A percentile compares a stretch with the other conserved stretches of the same genome.
phyloP scores from a whole-genome alignment of 129 eudicot genomes.

The Mikania micrantha region DNA sequence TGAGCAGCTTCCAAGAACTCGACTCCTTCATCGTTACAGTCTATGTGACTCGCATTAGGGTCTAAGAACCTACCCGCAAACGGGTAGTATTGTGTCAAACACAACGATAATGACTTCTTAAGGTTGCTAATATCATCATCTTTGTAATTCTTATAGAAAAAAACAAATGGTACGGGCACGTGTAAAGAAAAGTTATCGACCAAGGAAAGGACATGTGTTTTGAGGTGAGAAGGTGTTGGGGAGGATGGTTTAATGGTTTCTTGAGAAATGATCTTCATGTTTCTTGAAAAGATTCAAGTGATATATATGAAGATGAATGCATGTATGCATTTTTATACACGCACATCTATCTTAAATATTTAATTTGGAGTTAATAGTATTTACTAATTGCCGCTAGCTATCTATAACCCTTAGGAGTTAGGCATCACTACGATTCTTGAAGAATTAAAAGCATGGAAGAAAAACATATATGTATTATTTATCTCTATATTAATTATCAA shows the following conservation, averaged over 20 bases:
- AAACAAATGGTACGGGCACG: neutral
- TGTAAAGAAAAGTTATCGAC: neutral
- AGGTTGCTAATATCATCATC: neutral
- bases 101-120: slow-evolving; percentile 10
- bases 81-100: slow-evolving; percentile 18
- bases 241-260: slow-evolving; percentile 13
- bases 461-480: no score
- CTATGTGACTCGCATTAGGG: neutral
- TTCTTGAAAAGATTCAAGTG: no score
- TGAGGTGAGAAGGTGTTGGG: slow-evolving; percentile 16
- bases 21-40: slow-evolving; percentile 10
- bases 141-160: slow-evolving; percentile 6
- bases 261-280: slow-evolving; percentile 7
- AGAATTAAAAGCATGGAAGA: no score
- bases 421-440: no score
- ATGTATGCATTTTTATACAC: no score
- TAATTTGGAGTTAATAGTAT: no score
- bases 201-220: slow-evolving; percentile 7
- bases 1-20: neutral
- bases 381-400: no score
- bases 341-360: no score
- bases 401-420: no score
- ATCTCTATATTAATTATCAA: no score
- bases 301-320: no score
- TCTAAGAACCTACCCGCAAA: slow-evolving; percentile 15